A percentile compares a stretch with the other conserved stretches of the same genome.
Conservation (phyloP, 768 basidiomycete species). For the Suillus bovinus region DNA sequence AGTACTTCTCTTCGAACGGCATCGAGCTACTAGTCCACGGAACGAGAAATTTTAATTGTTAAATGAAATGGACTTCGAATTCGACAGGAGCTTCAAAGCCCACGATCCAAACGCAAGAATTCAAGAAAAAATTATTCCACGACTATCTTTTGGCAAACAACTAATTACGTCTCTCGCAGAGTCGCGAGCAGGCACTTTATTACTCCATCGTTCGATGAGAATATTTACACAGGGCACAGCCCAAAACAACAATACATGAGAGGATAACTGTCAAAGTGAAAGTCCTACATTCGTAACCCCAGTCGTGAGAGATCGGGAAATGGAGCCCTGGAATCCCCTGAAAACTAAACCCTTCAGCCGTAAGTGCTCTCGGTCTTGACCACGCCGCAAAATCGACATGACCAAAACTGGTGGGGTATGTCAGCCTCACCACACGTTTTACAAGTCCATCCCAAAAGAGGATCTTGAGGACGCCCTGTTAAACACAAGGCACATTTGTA, state of each 20-base stretch:
- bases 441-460: constrained; percentile 61
- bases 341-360: background rate
- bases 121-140: background rate
- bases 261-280: background rate
- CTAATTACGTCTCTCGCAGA: background rate
- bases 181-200: background rate
- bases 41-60: background rate
- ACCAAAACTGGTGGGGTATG: constrained; percentile 70
- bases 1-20: background rate
- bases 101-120: background rate
- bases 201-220: background rate
- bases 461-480: constrained; percentile 37
- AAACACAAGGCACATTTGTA: constrained; percentile 66
- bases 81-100: background rate
- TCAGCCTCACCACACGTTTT: constrained; percentile 59
- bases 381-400: constrained; percentile 69
- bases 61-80: background rate
- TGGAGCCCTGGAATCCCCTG: background rate
- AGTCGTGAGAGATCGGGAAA: background rate
- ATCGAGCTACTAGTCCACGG: background rate
- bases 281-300: no score
- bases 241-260: background rate
- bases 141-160: background rate
- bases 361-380: constrained; percentile 47
- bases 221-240: background rate